Base-by-base conservation (phyloP, 1,284 basidiomycete species). In the Xerocomus nothofagi region DNA sequence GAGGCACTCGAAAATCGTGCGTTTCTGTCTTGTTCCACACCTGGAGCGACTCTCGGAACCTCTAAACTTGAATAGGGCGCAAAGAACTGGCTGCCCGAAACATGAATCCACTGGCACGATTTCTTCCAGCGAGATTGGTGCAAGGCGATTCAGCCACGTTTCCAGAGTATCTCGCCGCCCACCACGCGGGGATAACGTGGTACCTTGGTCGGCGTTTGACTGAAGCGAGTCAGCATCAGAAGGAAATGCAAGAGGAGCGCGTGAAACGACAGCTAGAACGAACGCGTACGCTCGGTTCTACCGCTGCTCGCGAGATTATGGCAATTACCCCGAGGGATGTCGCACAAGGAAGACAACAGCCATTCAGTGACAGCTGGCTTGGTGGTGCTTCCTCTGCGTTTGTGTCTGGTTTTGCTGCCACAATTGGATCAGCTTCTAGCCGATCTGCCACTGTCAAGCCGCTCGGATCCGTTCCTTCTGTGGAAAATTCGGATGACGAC, bases 211-310 rank as follows among this genome's bases (percentile, higher is more conserved):
- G 86, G 39, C 80, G 89, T 40, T 76, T 96, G 36, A 80, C 91
- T 0, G 82, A 89, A 56, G 82, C 84, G 17, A 87, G 89, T 57
- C 84, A 91, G 61, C 75, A 69, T 18, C 88, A 93, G 61, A 88
- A 88, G 60, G 86, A 88, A 57, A 81, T 95, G 76, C 93, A 96
- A 68, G 92, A 95, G 68, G 87, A 90, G 62, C 84, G 91, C 43
- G 78, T 93, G 55, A 84, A 84, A 61, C 81, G 91, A 10, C 88
- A 93, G 62, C 70, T 88, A 50, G 91, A 93, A 62, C 77, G 88
- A 53, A 81, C 86, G 14, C 79, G 78, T 52, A 89, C 87, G 3
- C 77, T 93, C n/a, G 91, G 91, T 4, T 88, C 87, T 9, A 79
- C 75, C 40, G 84, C 82, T 31, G 75, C 79, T 39, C 75, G 78